Evolutionary conservation across 805 yeast species (phyloP), one percentile per base, ranked within the genome.

Genomic region (Barnettozyma californica): DNA sequence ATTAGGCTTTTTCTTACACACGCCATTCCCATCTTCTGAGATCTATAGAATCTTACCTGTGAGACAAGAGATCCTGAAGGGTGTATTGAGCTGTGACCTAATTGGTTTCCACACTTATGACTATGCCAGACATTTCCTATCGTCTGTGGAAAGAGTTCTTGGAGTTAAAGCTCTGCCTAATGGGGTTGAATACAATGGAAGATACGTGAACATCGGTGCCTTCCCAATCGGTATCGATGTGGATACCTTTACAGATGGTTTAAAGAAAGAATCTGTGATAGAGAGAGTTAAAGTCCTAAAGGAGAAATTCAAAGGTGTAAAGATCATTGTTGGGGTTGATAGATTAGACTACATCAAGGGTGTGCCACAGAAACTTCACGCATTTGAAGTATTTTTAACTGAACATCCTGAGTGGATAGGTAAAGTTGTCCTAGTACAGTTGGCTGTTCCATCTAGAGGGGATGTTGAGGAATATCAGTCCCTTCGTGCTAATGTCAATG

Each of bases 201-300:
- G 92, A 45, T 79, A 80, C 51, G 92, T 94, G 41, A 80, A 81
- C 26, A 89, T 94, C 33, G 97, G 97, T 21, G 97, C 98, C 0
- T 92, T 91, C 77, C 99, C 99, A n/a, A 94, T 94, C 56, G 99
- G 99, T 49, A 94, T 94, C 51, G 99, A 94, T 62, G 96, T 90
- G 20, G 96, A 89, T 50, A 88, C 87, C 56, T 94, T 94, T 65
- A 70, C 84, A 14, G 86, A 82, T 20, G 98, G 96, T 0, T 67
- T 94, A 56, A 73, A 81, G 54, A 75, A 77, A 51, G 76, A 73
- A 1, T 59, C 70, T 5, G 97, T 91, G 5, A 74, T 78, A 41
- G 65, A 77, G 25, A 76, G 99, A 57, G 81, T 92, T 50, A 59
- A 68, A 31, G 79, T 78, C 49, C 71, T 94, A 50, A 78, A 73